Conservation (phyloP, 1,139 yeast genomes). For the Lodderomyces metapsilosis region DNA sequence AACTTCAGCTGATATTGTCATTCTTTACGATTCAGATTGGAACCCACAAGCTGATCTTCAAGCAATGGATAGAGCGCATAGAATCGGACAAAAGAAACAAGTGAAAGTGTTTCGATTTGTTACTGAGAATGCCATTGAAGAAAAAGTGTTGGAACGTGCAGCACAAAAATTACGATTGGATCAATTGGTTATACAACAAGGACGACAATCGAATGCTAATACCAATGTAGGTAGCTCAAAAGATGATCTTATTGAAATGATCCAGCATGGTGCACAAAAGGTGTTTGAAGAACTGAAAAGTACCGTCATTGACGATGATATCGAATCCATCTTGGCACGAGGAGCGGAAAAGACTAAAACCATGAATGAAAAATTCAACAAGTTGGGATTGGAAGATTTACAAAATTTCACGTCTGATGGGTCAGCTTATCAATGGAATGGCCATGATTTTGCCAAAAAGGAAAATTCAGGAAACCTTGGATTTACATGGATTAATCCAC, state of each 20-base stretch:
- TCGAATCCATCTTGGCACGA: conserved; percentile 71
- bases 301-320: conserved; percentile 58
- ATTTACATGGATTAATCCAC: conserved; percentile 79
- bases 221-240: conserved; percentile 50
- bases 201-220: conserved; percentile 54
- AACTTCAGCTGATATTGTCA: conserved; percentile 89
- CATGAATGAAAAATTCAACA: conserved; percentile 75
- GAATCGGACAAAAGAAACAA: conserved; percentile 97
- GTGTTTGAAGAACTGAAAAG: conserved; percentile 60
- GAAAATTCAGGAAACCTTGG: conserved; percentile 38
- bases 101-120: conserved; percentile 89
- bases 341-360: conserved; percentile 82
- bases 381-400: conserved; percentile 85
- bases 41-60: conserved; percentile 98
- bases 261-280: conserved; percentile 93
- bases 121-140: conserved; percentile 95
- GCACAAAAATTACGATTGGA: conserved; percentile 91
- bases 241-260: conserved; percentile 90
- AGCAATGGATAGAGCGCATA: conserved; percentile 98
- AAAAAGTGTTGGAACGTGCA: conserved; percentile 92
- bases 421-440: conserved; percentile 97
- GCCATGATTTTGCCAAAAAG: conserved; percentile 82
- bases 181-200: conserved; percentile 95
- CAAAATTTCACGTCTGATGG: conserved; percentile 86
- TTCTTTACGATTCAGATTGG: conserved; percentile 95